Conservation (phyloP, 176 grass and related monocot species). For the Avena sativa region DNA sequence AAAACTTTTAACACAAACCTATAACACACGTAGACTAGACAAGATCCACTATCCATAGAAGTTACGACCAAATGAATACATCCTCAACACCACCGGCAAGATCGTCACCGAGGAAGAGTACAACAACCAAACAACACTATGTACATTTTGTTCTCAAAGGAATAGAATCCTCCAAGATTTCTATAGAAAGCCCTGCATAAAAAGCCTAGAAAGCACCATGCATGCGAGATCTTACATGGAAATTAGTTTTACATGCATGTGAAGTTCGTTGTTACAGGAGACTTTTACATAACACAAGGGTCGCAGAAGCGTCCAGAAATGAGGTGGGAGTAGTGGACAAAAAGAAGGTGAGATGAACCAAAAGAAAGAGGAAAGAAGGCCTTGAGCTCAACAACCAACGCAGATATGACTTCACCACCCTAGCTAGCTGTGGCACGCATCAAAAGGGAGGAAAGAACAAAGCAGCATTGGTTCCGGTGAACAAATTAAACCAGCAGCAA, state of each 20-base stretch:
- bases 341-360: conserved; percentile 1
- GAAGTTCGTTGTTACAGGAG: neutral
- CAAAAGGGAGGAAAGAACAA: conserved; percentile 29
- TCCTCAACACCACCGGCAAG: no score
- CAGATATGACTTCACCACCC: conserved; percentile 18
- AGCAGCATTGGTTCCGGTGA: neutral
- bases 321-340: conserved; percentile 4
- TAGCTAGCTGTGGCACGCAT: neutral
- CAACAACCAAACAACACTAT: no score
- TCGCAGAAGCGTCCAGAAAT: neutral
- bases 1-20: no score
- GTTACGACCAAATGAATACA: no score
- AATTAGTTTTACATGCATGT: no score
- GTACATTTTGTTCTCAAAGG: no score
- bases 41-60: no score
- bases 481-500: neutral
- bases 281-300: conserved; percentile 15
- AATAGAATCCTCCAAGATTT: no score
- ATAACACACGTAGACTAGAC: no score
- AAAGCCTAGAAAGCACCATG: neutral
- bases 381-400: neutral
- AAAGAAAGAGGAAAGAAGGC: neutral
- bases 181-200: neutral
- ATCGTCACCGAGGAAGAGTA: no score
- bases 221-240: neutral